These are phyloP conservation scores for Fusarium beomiforme DNA, from an alignment of 2,329 filamentous ascomycete species.

Conservation along the genomic window DNA sequence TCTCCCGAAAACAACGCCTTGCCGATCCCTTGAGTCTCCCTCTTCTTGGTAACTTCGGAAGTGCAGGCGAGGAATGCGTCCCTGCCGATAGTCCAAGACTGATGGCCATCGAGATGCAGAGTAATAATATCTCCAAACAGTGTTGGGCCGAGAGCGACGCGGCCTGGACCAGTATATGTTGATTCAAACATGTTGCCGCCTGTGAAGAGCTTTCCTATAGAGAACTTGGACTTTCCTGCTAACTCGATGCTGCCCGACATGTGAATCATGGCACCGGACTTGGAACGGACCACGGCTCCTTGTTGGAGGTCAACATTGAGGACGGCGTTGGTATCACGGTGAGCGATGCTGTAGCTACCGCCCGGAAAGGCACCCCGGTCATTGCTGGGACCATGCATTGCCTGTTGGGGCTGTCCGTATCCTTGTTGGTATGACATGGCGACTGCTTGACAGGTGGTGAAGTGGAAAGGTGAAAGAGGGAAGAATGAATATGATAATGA, in stretches of 20 bases:
- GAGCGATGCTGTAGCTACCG: not conserved
- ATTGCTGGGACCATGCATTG: not conserved
- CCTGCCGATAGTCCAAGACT: not conserved
- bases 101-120: not conserved
- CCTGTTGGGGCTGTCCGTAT: not conserved
- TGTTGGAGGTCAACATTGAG: not conserved
- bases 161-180: not conserved
- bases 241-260: not conserved
- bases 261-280: not conserved
- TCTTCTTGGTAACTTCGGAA: not conserved
- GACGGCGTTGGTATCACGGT: not conserved
- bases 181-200: not conserved
- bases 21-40: not conserved
- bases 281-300: not conserved
- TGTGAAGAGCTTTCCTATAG: not conserved
- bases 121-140: not conserved
- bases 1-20: not conserved
- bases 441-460: too few species aligned
- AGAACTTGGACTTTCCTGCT: not conserved
- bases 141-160: not conserved
- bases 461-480: not conserved
- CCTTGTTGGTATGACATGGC: not conserved
- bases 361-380: not conserved
- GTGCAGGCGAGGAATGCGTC: not conserved
- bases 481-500: not conserved